Base-by-base conservation (phyloP, 1,139 yeast species). In the Magnusiomyces starmeri region DNA sequence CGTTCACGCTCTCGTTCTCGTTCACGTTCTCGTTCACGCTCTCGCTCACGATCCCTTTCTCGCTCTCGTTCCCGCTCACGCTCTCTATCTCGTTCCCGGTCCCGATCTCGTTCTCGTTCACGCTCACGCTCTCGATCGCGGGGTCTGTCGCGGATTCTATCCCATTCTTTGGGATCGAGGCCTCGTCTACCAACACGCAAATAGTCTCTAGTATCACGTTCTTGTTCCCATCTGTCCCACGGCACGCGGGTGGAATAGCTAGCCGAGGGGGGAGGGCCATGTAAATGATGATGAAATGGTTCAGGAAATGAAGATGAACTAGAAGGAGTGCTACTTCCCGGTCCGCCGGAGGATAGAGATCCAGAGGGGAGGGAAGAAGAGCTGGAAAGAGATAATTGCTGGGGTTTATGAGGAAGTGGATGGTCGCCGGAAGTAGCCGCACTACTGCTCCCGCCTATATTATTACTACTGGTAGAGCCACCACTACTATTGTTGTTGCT, bases 71-170 rank as follows among this genome's bases (percentile, higher is more conserved):
- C 58, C 12, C 43, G 55, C 22, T 56, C 61, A 22, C 53, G 60
- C 29, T 46, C 42, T 46, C 48, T 34, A 18, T 43, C 46, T 43
- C 46, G 29, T 21, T 34, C 32, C 29, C 27, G n/a, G 45, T 26
- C 34, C 34, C 29, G n/a, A 32, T 50, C 49, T 41, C 43, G 53
- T 35, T 16, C 53, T 55, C 35, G 52, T 21, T 53, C 58, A 12
- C 43, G 55, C 22, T 56, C 61, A 22, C 53, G 60, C 29, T 59
- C 65, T 4, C 53, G 58, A 20, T 56, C 61, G 2, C 54, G 60
- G 34, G 60, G 65, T 2, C 47, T 53, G 12, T 53, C 59, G 2
- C 48, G 51, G 25, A 54, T 59, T 9, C 42, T 45, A 9, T 51
- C 60, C n/a, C n/a, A n/a, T 18, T 32, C 37, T 4, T n/a, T 14